Evolutionary conservation across 345 rosid genomes (phyloP).

Genomic region (Euphorbia tirucalli): DNA sequence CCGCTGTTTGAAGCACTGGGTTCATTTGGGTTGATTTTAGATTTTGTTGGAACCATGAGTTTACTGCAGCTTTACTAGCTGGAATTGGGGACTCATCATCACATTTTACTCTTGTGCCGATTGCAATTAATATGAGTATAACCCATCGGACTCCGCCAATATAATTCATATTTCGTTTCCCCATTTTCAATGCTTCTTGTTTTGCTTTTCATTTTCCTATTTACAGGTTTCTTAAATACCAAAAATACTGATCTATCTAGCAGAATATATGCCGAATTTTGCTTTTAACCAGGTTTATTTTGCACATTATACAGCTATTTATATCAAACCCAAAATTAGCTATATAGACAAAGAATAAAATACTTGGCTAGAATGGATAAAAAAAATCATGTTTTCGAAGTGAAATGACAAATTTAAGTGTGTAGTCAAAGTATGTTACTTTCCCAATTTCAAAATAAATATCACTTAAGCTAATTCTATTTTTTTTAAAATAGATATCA

Average conservation of each 20-base stretch:
- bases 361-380: too few relatives aligned
- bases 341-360: too few relatives aligned
- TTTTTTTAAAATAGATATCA: too few relatives aligned
- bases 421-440: too few relatives aligned
- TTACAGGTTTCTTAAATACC: not conserved
- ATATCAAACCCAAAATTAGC: not conserved
- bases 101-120: not conserved
- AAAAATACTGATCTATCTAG: too few relatives aligned
- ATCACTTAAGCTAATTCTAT: too few relatives aligned
- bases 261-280: not conserved
- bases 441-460: too few relatives aligned
- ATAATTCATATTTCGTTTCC: not conserved
- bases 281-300: not conserved
- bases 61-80: not conserved
- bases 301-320: too few relatives aligned
- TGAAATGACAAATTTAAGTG: too few relatives aligned
- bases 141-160: too few relatives aligned
- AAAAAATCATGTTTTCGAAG: too few relatives aligned
- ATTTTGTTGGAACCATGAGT: not conserved
- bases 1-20: slow-evolving; percentile 40
- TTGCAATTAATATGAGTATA: not conserved
- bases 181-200: not conserved
- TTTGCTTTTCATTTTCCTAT: too few relatives aligned
- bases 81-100: not conserved
- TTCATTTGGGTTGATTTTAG: not conserved